Evolutionary conservation across 257 asterid genomes (phyloP).

Genomic region (Solanum appendiculatum): DNA sequence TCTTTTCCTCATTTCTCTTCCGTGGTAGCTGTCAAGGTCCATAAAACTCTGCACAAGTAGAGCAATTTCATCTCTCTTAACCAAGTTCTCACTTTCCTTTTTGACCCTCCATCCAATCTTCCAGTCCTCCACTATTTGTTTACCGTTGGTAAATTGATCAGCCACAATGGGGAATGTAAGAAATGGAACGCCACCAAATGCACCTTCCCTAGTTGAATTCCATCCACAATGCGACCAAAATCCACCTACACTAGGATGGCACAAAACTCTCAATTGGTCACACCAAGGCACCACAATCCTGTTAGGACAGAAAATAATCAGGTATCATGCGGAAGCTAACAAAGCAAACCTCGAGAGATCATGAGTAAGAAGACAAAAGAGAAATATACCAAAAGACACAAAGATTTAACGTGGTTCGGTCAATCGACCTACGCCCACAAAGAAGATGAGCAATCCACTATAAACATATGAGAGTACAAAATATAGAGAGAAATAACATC

Average conservation of each 20-base stretch:
- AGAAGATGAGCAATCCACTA: no score
- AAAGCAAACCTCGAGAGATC: no score
- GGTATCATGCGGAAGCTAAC: no score
- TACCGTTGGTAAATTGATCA: constrained; percentile 46
- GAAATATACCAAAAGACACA: no score
- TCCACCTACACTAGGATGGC: constrained; percentile 50
- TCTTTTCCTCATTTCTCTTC: constrained; percentile 18
- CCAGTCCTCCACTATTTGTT: constrained; percentile 60
- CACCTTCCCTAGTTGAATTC: constrained; percentile 54
- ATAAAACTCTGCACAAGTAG: constrained; percentile 31
- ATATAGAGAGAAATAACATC: no score
- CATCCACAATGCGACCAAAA: constrained; percentile 82
- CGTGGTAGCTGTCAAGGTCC: constrained; percentile 33
- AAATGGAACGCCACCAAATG: constrained; percentile 46
- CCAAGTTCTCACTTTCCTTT: constrained; percentile 13
- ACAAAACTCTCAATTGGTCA: constrained; percentile 45
- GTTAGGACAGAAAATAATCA: no score
- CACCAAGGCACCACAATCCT: constrained; percentile 49
- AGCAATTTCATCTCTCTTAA: constrained; percentile 21
- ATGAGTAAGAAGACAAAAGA: no score
- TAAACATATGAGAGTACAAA: no score
- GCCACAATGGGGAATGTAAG: constrained; percentile 42
- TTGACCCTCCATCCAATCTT: constrained; percentile 44
- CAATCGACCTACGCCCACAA: no score
- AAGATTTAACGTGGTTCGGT: no score